Percentiles rank a stretch among this genome's conserved stretches.
These are phyloP conservation scores for Russula ochroleuca DNA, from an alignment of 768 basidiomycete genomes.

Conservation along the genomic window DNA sequence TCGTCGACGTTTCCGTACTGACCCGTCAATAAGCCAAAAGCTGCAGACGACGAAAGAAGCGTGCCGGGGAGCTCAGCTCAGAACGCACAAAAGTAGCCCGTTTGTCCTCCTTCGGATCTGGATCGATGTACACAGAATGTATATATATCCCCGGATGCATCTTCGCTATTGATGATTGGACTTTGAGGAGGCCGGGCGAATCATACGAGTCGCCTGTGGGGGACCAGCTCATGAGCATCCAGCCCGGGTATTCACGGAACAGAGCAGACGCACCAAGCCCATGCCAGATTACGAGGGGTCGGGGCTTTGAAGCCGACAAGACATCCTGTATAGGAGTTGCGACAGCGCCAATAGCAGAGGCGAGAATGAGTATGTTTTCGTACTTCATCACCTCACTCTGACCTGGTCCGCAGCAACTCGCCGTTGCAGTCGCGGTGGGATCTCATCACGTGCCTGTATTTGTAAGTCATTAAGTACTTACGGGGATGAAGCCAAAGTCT, in stretches of 20 bases:
- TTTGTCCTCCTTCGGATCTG: conserved; percentile 57
- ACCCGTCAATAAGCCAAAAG: not conserved
- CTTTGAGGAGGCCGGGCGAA: conserved; percentile 68
- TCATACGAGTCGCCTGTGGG: conserved; percentile 66
- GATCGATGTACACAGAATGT: conserved; percentile 65
- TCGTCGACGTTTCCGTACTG: conserved; percentile 77
- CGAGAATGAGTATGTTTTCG: not conserved
- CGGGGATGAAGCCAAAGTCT: not conserved
- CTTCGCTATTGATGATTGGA: conserved; percentile 52
- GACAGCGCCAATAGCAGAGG: not conserved
- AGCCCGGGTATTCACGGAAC: too few species aligned
- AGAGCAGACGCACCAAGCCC: conserved; percentile 46
- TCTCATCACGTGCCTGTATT: not conserved
- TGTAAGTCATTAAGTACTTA: not conserved
- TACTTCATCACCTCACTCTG: conserved; percentile 5
- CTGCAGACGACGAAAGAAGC: not conserved
- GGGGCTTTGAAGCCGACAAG: conserved; percentile 20
- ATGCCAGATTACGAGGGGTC: conserved; percentile 75
- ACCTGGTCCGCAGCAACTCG: too few species aligned
- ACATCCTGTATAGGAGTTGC: conserved; percentile 21
- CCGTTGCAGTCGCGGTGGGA: not conserved
- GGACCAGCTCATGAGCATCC: not conserved
- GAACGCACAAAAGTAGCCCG: conserved; percentile 67
- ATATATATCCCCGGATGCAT: conserved; percentile 74
- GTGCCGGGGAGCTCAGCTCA: not conserved